Percentiles rank a stretch among this genome's conserved stretches.
phyloP scores from a whole-genome alignment of 2,329 filamentous ascomycete genomes.

The Phialophora chinensis region DNA sequence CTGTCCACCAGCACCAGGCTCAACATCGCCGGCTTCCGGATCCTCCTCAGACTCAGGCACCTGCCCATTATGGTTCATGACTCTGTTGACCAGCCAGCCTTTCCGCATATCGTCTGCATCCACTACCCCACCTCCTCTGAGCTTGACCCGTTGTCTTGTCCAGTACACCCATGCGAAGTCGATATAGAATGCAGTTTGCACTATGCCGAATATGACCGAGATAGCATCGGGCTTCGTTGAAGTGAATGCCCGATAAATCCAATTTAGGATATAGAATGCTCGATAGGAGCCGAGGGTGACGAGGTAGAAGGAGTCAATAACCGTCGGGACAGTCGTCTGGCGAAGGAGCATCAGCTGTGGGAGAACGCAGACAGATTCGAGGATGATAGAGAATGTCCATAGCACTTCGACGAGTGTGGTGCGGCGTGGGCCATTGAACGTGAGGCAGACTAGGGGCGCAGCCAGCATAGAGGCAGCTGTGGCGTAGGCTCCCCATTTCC shows the following conservation, averaged over 20 bases:
- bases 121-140: slow-evolving; percentile 83
- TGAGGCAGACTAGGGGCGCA: slow-evolving; percentile 74
- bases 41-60: slow-evolving; percentile 39
- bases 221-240: slow-evolving; percentile 61
- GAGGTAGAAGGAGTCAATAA: slow-evolving; percentile 96
- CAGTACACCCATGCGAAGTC: slow-evolving; percentile 99
- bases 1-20: slow-evolving; percentile 26
- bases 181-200: slow-evolving; percentile 87
- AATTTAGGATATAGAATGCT: slow-evolving; percentile 87
- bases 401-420: slow-evolving; percentile 62
- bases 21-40: slow-evolving; percentile 37
- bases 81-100: slow-evolving; percentile 80
- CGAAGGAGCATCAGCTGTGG: slow-evolving; percentile 90
- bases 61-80: slow-evolving; percentile 58
- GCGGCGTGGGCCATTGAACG: slow-evolving; percentile 64
- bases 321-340: slow-evolving; percentile 93
- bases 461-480: slow-evolving; percentile 68
- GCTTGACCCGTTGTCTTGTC: slow-evolving; percentile 89
- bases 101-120: slow-evolving; percentile 86
- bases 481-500: slow-evolving; percentile 80
- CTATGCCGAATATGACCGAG: slow-evolving; percentile 81
- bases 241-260: slow-evolving; percentile 72
- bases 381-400: slow-evolving; percentile 87
- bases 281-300: slow-evolving; percentile 86
- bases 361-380: slow-evolving; percentile 88